Conservation (phyloP, 2,329 filamentous ascomycete species). For the Epichloe sylvatica region DNA sequence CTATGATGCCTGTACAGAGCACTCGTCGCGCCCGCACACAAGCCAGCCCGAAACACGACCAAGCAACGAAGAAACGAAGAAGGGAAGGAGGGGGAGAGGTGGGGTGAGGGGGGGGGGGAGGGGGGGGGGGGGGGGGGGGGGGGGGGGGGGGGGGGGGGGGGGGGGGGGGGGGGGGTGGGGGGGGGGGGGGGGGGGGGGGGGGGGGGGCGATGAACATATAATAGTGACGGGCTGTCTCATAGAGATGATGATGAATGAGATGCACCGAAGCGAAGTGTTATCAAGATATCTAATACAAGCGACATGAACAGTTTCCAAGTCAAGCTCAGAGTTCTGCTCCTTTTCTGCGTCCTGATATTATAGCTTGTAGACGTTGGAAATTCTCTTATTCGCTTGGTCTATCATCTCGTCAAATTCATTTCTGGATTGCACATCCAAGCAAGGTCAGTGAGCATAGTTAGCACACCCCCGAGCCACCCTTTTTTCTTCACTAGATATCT, state of each 20-base stretch:
- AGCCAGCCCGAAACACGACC: no score
- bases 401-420: conserved; percentile 13
- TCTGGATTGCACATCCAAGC: neutral
- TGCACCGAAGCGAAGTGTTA: neutral
- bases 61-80: no score
- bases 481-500: no score
- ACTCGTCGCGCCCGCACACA: no score
- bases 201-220: neutral
- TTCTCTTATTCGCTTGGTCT: conserved; percentile 9
- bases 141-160: no score
- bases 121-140: no score
- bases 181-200: no score
- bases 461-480: neutral
- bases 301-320: neutral
- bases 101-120: neutral
- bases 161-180: no score
- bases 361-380: neutral
- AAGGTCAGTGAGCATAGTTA: neutral
- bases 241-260: neutral
- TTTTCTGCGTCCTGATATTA: neutral
- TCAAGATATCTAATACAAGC: neutral
- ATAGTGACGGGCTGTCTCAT: neutral
- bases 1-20: no score
- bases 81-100: neutral
- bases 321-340: neutral